Base-by-base conservation (phyloP, 257 asterid species). In the Salvia splendens region DNA sequence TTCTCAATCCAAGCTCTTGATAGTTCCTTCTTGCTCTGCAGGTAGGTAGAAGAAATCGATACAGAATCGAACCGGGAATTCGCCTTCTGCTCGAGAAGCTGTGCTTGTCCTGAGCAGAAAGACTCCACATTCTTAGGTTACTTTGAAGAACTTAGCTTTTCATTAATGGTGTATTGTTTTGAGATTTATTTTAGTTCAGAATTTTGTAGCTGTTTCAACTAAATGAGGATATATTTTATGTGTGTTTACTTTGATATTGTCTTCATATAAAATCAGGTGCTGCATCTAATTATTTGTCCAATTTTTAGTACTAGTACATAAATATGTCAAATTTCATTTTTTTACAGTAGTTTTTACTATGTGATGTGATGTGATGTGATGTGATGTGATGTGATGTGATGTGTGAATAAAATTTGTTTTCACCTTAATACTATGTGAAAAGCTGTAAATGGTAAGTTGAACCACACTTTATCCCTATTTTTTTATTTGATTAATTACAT, bases 171-270 rank as follows among this genome's bases (percentile, higher is more conserved):
- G 81, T 69, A 69, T 60, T 74, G 56, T 63, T 66, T 45, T 71
- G 64, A 75, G 51, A 65, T 67, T 65, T 69, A 51, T 15, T 71
- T 52, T 45, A 69, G 73, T 60, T 49, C 52, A 51, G 75, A 63
- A 50, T 75, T 78, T 81, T 81, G 83, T 71, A 78, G 81, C 57
- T 40, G 49, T 61, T 67, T 20, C 54, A 24, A 63, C 54, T 79
- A 38, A 52, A 53, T 32, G 52, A 53, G 62, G 65, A 58, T 64
- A 4, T 6, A 1, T 60, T 41, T 30, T 45, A 11, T 35, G 69
- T 43, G 68, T 47, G 50, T 17, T 24, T 66, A 6, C 54, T 16
- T 67, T 50, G 59, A 17, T 6, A 1, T 6, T 2, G 24, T 38
- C 10, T 38, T 38, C 24, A 0, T 20, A 20, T 20, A 20, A 20